phyloP scores from a whole-genome alignment of 78 protist species.

The Polysphondylium violaceum region DNA sequence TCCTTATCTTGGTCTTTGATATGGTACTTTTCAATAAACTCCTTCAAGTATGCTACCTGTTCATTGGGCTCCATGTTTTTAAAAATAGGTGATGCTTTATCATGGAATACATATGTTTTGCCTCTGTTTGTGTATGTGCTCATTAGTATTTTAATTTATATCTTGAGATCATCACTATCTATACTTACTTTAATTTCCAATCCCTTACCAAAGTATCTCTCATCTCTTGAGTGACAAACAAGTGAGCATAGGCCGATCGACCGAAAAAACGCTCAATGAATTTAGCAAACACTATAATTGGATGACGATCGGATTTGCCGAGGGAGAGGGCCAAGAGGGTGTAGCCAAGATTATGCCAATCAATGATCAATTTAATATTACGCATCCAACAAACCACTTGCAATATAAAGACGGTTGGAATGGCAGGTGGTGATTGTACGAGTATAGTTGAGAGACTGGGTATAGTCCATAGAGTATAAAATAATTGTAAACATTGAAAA shows the following conservation, averaged over 20 bases:
- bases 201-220: conserved; percentile 23
- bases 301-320: conserved; percentile 31
- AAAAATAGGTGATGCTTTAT: conserved; percentile 80
- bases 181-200: conserved; percentile 49
- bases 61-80: conserved; percentile 20
- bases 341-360: conserved; percentile 98
- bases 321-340: conserved; percentile 86
- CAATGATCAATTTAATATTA: conserved; percentile 84
- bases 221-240: conserved; percentile 91
- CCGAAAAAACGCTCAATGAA: conserved; percentile 52
- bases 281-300: conserved; percentile 57
- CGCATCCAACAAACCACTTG: conserved; percentile 66
- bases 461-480: conserved; percentile 21
- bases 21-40: conserved; percentile 10
- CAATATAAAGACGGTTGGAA: conserved; percentile 91
- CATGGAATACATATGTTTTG: conserved; percentile 56
- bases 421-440: conserved; percentile 96
- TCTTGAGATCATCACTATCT: not conserved
- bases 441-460: conserved; percentile 24
- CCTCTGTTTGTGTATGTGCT: conserved; percentile 2
- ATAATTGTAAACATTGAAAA: conserved; percentile 48
- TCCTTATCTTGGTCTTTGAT: conserved; percentile 7
- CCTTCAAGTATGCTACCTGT: conserved; percentile 22
- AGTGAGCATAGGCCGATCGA: conserved; percentile 51
- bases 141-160: not conserved